Base-by-base conservation (phyloP, 1,284 basidiomycete genomes). In the Exobasidium rhododendri region DNA sequence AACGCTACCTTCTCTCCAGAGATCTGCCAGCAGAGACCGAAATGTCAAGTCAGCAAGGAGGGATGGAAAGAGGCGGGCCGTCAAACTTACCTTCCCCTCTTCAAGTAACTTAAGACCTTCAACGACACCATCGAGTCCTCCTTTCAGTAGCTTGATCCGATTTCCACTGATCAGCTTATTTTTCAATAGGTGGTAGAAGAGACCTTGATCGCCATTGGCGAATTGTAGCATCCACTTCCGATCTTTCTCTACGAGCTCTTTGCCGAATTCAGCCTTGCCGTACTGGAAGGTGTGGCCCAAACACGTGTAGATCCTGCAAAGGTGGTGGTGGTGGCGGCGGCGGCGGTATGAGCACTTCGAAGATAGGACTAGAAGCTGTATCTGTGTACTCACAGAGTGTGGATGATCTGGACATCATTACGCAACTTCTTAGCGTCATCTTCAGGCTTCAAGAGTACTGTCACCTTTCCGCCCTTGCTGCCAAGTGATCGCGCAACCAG, bases 51-150 rank as follows among this genome's bases (percentile, higher is more conserved):
- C n/a, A n/a, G n/a, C n/a, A n/a, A n/a, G n/a, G n/a, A n/a, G n/a
- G n/a, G n/a, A n/a, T n/a, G n/a, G n/a, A n/a, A n/a, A n/a, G n/a
- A n/a, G n/a, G n/a, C n/a, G n/a, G n/a, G n/a, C n/a, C n/a, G n/a
- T n/a, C n/a, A n/a, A n/a, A 40, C 35, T 17, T 40, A 71, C 70
- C 50, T 77, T 68, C 30, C 69, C 69, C 1, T 71, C 62, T 59
- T 74, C 69, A 40, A 73, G 31, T 44, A 64, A 67, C 40, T 74
- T 68, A 29, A 78, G 60, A 20, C 73, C 76, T 22, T 70, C 65
- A 0, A 61, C 49, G 26, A 78, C 62, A 6, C 26, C 58, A 2
- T 63, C 49, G 0, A 79, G 59, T 3, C 26, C 26, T 5, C 77
- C 77, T 20, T 74, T 72, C 65, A 71, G 66, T 31, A 61, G 52